Evolutionary conservation across 2,329 filamentous ascomycete species (phyloP).

Genomic region (Gnomoniopsis smithogilvyi): DNA sequence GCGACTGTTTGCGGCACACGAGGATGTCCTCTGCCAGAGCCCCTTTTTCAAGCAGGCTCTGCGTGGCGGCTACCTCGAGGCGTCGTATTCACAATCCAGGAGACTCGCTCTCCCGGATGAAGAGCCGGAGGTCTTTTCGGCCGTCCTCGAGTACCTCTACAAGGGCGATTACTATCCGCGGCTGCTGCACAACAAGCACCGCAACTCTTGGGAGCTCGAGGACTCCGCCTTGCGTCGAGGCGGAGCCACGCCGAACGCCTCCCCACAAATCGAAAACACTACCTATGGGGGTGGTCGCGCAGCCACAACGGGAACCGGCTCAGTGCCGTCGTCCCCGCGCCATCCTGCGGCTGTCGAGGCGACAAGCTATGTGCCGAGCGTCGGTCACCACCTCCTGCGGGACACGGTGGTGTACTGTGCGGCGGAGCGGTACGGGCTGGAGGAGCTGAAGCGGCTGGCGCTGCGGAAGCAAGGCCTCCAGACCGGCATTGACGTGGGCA

Average conservation of each 20-base stretch:
- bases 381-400: constrained; percentile 74
- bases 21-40: constrained; percentile 84
- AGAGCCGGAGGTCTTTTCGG: constrained; percentile 91
- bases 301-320: constrained; percentile 23
- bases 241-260: constrained; percentile 40
- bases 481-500: constrained; percentile 85
- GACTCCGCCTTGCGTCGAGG: constrained; percentile 40
- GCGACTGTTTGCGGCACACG: constrained; percentile 90
- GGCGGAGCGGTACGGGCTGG: constrained; percentile 84
- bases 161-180: constrained; percentile 94
- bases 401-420: constrained; percentile 95
- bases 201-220: constrained; percentile 87
- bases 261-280: constrained; percentile 45
- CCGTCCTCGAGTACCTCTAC: constrained; percentile 94
- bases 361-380: constrained; percentile 73
- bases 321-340: constrained; percentile 40
- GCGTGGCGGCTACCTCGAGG: constrained; percentile 68
- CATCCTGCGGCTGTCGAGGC: constrained; percentile 65
- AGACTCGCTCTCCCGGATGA: constrained; percentile 70
- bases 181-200: constrained; percentile 80
- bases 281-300: constrained; percentile 38
- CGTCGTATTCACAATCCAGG: constrained; percentile 60
- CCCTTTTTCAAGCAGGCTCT: constrained; percentile 77
- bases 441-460: constrained; percentile 86
- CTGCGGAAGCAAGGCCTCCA: constrained; percentile 94